phyloP scores from a whole-genome alignment of 2,329 filamentous ascomycete genomes.

The Endothia cerciana region DNA sequence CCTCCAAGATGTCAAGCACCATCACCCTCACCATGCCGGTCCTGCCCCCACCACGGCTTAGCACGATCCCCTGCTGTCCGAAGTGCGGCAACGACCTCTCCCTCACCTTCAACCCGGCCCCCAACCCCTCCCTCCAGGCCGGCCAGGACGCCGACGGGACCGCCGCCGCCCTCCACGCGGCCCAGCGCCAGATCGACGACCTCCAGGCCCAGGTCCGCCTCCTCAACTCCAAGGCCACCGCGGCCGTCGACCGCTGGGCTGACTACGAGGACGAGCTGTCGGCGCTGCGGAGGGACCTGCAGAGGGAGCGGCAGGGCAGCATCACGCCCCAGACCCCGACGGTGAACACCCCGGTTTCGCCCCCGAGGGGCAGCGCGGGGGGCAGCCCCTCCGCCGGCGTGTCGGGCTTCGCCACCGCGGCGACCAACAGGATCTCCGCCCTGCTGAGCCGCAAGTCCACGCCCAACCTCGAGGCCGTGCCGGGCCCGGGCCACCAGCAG shows the following conservation, averaged over 20 bases:
- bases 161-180: constrained; percentile 51
- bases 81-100: constrained; percentile 52
- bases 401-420: constrained; percentile 37
- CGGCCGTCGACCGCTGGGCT: constrained; percentile 67
- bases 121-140: constrained; percentile 43
- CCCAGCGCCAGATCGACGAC: constrained; percentile 67
- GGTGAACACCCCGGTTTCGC: constrained; percentile 18
- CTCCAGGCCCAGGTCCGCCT: constrained; percentile 72
- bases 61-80: constrained; percentile 49
- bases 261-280: constrained; percentile 82
- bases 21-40: constrained; percentile 43
- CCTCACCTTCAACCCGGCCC: constrained; percentile 38
- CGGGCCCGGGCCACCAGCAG: constrained; percentile 40
- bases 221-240: constrained; percentile 72
- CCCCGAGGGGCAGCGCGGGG: constrained; percentile 11
- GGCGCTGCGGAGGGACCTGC: constrained; percentile 52
- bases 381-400: constrained; percentile 31
- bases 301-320: constrained; percentile 24
- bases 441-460: constrained; percentile 38
- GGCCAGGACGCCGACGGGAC: constrained; percentile 36
- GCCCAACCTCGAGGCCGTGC: constrained; percentile 34
- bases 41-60: constrained; percentile 31
- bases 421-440: constrained; percentile 38
- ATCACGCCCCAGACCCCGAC: constrained; percentile 32
- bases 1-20: constrained; percentile 34